phyloP scores from a whole-genome alignment of 345 rosid species.

The Abelmoschus esculentus region DNA sequence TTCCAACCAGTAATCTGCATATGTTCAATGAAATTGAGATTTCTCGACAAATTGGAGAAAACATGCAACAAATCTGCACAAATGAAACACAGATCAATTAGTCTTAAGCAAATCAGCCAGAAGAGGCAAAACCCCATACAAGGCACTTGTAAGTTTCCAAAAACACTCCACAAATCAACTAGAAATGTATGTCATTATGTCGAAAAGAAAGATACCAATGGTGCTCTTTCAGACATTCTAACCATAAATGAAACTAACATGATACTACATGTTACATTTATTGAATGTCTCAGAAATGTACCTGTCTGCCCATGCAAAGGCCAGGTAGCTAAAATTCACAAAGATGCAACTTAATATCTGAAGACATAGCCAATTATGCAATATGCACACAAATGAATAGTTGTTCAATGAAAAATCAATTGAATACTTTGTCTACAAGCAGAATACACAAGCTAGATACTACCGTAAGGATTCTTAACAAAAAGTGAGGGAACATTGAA shows the following conservation, averaged over 20 bases:
- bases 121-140: not conserved
- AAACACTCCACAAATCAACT: not conserved
- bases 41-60: constrained; percentile 69
- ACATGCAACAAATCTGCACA: constrained; percentile 68
- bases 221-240: not conserved
- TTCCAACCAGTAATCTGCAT: constrained; percentile 81
- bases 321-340: not conserved
- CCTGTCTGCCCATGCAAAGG: not conserved
- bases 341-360: not conserved
- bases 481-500: not conserved
- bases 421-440: not conserved
- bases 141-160: too few species aligned
- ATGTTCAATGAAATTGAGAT: constrained; percentile 77
- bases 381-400: too few species aligned
- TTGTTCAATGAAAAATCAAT: not conserved
- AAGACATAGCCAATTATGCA: not conserved
- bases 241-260: not conserved
- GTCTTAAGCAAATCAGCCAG: not conserved
- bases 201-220: not conserved
- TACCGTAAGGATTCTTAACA: not conserved
- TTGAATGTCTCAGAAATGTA: not conserved
- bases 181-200: not conserved
- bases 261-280: not conserved
- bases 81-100: constrained; percentile 12
- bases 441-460: not conserved